Base-by-base conservation (phyloP, 768 basidiomycete species). In the Hirschioporus abietinus region DNA sequence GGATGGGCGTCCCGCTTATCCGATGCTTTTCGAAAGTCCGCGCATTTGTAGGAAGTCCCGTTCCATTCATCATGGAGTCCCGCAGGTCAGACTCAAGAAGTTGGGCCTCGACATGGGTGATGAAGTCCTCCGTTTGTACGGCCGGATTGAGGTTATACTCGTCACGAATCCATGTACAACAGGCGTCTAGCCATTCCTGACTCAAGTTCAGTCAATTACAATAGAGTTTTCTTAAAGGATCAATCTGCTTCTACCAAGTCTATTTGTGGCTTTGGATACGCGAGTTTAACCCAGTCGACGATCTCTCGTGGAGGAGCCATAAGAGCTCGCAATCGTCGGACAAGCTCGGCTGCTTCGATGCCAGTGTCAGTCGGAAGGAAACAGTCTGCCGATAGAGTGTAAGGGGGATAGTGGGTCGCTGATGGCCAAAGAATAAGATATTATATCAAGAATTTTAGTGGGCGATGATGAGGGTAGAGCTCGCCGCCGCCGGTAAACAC, bases 141-240 rank as follows among this genome's bases (percentile, higher is more conserved):
- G 76, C 72, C 8, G 85, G 83, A 67, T 84, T 76, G 25, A 88
- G 76, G 34, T 78, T 68, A 63, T 82, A 77, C 67, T 86, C 83
- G 27, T 74, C 75, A 24, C 78, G 72, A 34, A 91, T 76, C 89
- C 89, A 92, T 26, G 80, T 77, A 70, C 86, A 88, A 71, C 93
- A 94, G 30, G 82, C 87, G 58, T 84, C 79, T 12, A 93, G 83
- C 92, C 92, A 94, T 74, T 87, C 87, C 91, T 92, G n/a, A 35
- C 64, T 66, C 58, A 57, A 62, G 60, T 42, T 64, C 57, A 23
- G 70, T 64, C 64, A 35, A 61, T 62, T 27, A 20, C 65, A 23
- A 35, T 35, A 36, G n/a, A n/a, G n/a, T n/a, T 20, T 57, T 36
- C 17, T 36, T 15, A 5, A 17, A 7, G 27, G 27, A n/a, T 30